A percentile compares a stretch with the other conserved stretches of the same genome.
phyloP scores from a whole-genome alignment of 192 early-diverging fungal species.

The Neocallimastix lanati region DNA sequence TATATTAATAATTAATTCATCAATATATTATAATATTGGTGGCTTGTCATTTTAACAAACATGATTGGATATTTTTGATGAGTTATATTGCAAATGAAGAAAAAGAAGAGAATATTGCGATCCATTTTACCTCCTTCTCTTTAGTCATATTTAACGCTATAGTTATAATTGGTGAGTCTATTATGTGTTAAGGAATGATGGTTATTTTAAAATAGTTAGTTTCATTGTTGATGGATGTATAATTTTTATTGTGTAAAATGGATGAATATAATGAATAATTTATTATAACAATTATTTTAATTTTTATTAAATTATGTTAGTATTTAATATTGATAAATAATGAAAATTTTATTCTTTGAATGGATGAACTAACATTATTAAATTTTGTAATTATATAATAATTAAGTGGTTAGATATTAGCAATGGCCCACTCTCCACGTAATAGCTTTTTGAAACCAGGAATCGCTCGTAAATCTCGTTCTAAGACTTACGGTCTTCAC shows the following conservation, averaged over 20 bases:
- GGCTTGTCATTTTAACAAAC: neutral
- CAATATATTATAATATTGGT: neutral
- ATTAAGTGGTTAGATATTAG: constrained; percentile 4
- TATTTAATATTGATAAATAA: too few relatives aligned
- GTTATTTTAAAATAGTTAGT: too few relatives aligned
- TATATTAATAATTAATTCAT: too few relatives aligned
- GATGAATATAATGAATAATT: neutral
- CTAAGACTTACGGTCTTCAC: constrained; percentile 64
- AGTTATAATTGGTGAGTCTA: neutral
- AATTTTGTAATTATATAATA: neutral
- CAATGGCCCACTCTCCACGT: constrained; percentile 46
- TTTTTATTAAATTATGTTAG: too few relatives aligned
- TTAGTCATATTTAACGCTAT: neutral
- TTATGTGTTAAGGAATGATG: neutral
- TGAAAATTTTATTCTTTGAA: too few relatives aligned
- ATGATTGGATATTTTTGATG: neutral
- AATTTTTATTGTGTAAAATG: neutral
- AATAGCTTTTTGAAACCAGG: constrained; percentile 73
- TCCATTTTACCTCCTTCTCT: neutral
- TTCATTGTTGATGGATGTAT: neutral
- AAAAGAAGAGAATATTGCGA: neutral
- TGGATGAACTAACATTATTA: too few relatives aligned
- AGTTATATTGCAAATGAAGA: neutral
- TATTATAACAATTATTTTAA: too few relatives aligned
- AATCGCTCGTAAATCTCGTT: constrained; percentile 66